Evolutionary conservation across 805 yeast genomes (phyloP).

Genomic region (Spathaspora gorwiae): DNA sequence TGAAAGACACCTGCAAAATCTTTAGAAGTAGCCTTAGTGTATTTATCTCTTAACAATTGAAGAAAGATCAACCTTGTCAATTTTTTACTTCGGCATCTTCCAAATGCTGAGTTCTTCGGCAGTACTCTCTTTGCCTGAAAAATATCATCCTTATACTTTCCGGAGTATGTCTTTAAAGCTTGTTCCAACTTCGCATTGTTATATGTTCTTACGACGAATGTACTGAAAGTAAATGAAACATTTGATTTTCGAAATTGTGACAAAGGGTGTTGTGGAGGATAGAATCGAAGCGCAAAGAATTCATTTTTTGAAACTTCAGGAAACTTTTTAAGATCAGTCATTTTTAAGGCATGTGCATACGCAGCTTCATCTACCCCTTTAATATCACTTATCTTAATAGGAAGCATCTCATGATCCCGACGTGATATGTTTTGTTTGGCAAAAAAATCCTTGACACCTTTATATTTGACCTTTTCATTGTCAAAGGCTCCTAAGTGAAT

Average conservation of each 20-base stretch:
- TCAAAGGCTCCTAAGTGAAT: not conserved
- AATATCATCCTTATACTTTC: conserved; percentile 17
- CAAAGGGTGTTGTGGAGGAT: conserved; percentile 25
- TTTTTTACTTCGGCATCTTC: conserved; percentile 23
- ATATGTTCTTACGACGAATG: conserved; percentile 21
- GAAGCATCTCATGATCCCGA: conserved; percentile 12
- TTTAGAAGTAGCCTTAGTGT: not conserved
- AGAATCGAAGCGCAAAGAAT: conserved; percentile 24
- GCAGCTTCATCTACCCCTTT: conserved; percentile 28
- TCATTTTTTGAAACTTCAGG: conserved; percentile 15
- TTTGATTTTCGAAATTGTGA: conserved; percentile 32
- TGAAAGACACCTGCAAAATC: conserved; percentile 22
- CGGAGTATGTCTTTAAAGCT: conserved; percentile 20
- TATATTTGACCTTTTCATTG: conserved; percentile 1
- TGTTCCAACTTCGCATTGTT: conserved; percentile 22
- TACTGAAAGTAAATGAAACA: conserved; percentile 31
- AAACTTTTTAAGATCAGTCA: conserved; percentile 4
- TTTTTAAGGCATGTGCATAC: conserved; percentile 10
- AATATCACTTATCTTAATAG: conserved; percentile 28
- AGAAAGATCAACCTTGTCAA: conserved; percentile 14
- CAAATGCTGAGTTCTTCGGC: conserved; percentile 33
- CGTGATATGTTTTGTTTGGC: conserved; percentile 1
- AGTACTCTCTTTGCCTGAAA: conserved; percentile 21
- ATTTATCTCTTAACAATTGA: conserved; percentile 8
- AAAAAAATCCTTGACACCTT: conserved; percentile 6